Evolutionary conservation across 768 basidiomycete species (phyloP), one percentile per base, ranked within the genome.

Genomic region (Lactarius pseudohatsudake): DNA sequence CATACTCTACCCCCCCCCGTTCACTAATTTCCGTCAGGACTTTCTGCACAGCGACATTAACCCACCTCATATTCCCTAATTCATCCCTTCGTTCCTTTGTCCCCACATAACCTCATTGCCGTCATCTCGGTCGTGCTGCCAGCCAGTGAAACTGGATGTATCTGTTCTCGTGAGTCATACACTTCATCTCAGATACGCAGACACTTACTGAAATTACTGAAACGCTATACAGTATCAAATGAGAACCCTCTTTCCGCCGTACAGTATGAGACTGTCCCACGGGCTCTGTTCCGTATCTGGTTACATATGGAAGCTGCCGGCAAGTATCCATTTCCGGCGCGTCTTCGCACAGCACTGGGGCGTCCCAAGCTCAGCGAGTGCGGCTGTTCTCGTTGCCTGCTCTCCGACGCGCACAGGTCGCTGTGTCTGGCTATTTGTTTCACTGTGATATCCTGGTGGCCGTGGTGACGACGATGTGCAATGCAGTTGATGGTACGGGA

Each of bases 21-120:
- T 59, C 47, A 53, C 65, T 59, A 57, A 66, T 62, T 66, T 58
- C 61, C 61, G 61, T 53, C 38, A 57, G 40, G 15, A 34, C 47
- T 30, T 58, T 41, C 56, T 53, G 40, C 32, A 62, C 30, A 26
- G 40, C 32, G 47, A 45, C 58, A 50, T 67, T 58, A 45, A n/a
- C 62, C 34, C 58, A 67, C 66, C 62, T 64, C 66, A 67, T 67
- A 64, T 67, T 59, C 20, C 66, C 66, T 59, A 67, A 59, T 67
- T 7, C 45, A 47, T 38, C 26, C 26, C 18, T 11, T n/a, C 50
- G n/a, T 47, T 45, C 30, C 56, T 57, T 34, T 65, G 53, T 30
- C 63, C 34, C 59, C 57, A 32, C 54, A 40, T 64, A 57, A 60
- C 55, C 60, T 54, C 64, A 38, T 30, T 47, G 47, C 40, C 38